phyloP scores from a whole-genome alignment of 1,139 yeast genomes.

The Kodamaea derodonti region DNA sequence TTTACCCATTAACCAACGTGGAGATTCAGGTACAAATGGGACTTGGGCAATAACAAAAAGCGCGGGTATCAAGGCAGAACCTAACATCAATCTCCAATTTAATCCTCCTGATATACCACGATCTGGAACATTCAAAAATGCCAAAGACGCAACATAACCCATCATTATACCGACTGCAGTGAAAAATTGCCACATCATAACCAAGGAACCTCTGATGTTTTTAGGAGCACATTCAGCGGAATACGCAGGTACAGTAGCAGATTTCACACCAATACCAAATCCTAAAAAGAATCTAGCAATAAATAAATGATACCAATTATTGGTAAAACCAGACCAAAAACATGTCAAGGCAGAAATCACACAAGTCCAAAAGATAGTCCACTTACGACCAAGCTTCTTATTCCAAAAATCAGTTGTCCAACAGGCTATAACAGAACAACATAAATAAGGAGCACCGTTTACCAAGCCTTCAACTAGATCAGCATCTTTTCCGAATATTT shows the following conservation, averaged over 20 bases:
- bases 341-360: constrained; percentile 62
- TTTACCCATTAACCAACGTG: constrained; percentile 30
- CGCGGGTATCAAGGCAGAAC: constrained; percentile 74
- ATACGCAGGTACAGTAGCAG: constrained; percentile 78
- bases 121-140: constrained; percentile 40
- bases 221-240: constrained; percentile 81
- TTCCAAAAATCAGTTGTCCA: constrained; percentile 73
- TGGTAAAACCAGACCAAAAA: constrained; percentile 73
- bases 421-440: constrained; percentile 67
- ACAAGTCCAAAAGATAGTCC: constrained; percentile 70
- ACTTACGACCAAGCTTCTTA: constrained; percentile 62
- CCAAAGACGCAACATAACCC: constrained; percentile 69
- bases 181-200: constrained; percentile 88
- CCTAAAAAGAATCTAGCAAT: constrained; percentile 72
- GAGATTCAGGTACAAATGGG: constrained; percentile 41
- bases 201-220: constrained; percentile 71
- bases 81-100: constrained; percentile 81
- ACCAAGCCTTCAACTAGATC: constrained; percentile 73
- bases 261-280: constrained; percentile 75
- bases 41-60: constrained; percentile 63
- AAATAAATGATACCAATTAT: constrained; percentile 72
- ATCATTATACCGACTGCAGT: constrained; percentile 85
- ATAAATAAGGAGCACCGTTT: constrained; percentile 78
- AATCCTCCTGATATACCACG: constrained; percentile 31
- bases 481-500: constrained; percentile 45